Evolutionary conservation across 2,329 filamentous ascomycete genomes (phyloP).

Genomic region (Hymenoscyphus salicellus): DNA sequence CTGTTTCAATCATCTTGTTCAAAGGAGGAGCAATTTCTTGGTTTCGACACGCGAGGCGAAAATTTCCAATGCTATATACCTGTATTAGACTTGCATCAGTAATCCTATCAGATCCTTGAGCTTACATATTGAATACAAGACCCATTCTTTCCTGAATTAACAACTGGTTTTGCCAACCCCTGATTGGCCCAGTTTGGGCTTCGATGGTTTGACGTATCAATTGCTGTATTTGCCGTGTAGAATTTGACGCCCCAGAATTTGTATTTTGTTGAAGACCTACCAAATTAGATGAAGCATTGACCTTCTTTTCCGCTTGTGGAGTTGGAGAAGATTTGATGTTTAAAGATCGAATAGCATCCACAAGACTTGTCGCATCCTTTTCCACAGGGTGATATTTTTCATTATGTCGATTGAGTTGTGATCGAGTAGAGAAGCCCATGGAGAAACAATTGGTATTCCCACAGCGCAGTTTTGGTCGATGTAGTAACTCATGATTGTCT

Average conservation of each 20-base stretch:
- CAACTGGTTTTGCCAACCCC: constrained; percentile 32
- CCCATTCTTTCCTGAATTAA: constrained; percentile 31
- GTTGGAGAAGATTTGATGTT: too few species aligned
- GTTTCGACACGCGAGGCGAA: not conserved
- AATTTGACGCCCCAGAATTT: constrained; percentile 9
- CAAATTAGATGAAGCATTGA: too few species aligned
- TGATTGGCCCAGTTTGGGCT: constrained; percentile 23
- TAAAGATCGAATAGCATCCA: too few species aligned
- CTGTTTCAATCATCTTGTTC: not conserved
- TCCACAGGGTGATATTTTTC: too few species aligned
- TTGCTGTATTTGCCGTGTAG: constrained; percentile 28
- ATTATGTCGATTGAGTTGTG: too few species aligned
- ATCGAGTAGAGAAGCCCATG: too few species aligned
- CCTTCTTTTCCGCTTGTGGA: too few species aligned
- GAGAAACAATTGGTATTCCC: too few species aligned
- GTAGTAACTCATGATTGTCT: too few species aligned
- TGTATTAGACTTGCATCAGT: not conserved
- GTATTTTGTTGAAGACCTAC: too few species aligned
- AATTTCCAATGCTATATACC: constrained; percentile 10
- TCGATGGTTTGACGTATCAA: constrained; percentile 29
- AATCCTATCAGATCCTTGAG: not conserved
- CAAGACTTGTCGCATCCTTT: too few species aligned
- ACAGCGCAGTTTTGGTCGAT: too few species aligned
- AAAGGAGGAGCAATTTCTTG: not conserved
- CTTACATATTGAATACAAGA: constrained; percentile 26